Evolutionary conservation across 495 filamentous ascomycete species (phyloP).

Genomic region (Aspergillus diversus): DNA sequence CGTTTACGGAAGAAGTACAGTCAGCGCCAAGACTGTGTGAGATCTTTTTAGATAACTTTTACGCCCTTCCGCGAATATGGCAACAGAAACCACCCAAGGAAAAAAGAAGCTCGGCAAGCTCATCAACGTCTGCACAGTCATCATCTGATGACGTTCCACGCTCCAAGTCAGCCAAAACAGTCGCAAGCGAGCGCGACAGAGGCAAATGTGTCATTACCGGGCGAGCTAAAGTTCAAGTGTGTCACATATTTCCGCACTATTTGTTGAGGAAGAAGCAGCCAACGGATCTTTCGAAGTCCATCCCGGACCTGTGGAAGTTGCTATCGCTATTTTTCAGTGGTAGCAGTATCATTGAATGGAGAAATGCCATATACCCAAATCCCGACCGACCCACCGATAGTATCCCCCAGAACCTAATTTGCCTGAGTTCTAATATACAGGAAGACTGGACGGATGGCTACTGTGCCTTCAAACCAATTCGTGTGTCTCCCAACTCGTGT

Average conservation of each 20-base stretch:
- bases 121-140: neutral
- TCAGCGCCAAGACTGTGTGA: too few species aligned
- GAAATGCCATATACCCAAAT: neutral
- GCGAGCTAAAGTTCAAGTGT: neutral
- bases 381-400: neutral
- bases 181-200: neutral
- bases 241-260: neutral
- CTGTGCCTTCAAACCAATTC: neutral
- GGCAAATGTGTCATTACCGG: neutral
- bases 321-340: neutral
- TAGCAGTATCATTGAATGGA: neutral
- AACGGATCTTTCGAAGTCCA: neutral
- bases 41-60: too few species aligned
- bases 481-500: neutral
- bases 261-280: neutral
- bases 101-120: neutral
- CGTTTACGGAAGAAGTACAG: too few species aligned
- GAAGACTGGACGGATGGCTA: neutral
- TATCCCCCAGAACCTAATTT: neutral
- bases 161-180: neutral
- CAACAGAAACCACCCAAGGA: too few species aligned
- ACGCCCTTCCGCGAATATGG: too few species aligned
- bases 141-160: neutral
- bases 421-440: neutral
- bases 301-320: neutral